Evolutionary conservation across 2,329 filamentous ascomycete species (phyloP), one percentile per base, ranked within the genome.

Genomic region (Pseudogymnoascus sp.): DNA sequence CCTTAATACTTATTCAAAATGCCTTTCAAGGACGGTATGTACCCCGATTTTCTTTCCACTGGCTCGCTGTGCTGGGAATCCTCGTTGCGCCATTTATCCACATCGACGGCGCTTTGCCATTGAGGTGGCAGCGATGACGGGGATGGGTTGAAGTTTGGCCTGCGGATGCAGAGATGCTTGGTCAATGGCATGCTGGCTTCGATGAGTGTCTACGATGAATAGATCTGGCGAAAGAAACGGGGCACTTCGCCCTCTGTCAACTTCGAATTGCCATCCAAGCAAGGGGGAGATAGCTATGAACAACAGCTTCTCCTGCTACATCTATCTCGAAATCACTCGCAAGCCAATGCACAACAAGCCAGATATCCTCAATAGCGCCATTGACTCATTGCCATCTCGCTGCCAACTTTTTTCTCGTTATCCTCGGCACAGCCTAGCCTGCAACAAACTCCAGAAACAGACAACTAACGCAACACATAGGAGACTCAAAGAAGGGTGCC

Each of bases 401-500:
- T 31, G 43, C 43, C 43, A 53, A 53, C 43, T 31, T 50, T 31
- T 31, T 31, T 22, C 43, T 16, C 22, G 7, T 31, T 10, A 28
- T 10, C 43, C 24, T 53, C 14, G 43, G 24, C 43, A 53, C 43
- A 31, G 43, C 43, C 43, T 16, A 53, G 43, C 43, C 14, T 16
- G 4, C 19, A 53, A 4, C 24, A 31, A 50, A 16, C 24, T 16
- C 43, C 4, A 31, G 24, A 31, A 53, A 16, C 43, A 31, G 10
- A 26, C 16, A 26, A 60, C 56, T 60, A 60, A 60, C 31, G 19
- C 35, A 60, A 35, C 61, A 62, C 70, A 43, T 75, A 96, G 93
- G 92, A 84, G 92, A 97, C 80, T 75, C 83, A 75, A 92, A 93
- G 84, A 97, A 97, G 89, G 93, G 93, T 86, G 93, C 92, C 81